Conservation (phyloP, 169 alveolate genomes). For the Condylostoma magnum region DNA sequence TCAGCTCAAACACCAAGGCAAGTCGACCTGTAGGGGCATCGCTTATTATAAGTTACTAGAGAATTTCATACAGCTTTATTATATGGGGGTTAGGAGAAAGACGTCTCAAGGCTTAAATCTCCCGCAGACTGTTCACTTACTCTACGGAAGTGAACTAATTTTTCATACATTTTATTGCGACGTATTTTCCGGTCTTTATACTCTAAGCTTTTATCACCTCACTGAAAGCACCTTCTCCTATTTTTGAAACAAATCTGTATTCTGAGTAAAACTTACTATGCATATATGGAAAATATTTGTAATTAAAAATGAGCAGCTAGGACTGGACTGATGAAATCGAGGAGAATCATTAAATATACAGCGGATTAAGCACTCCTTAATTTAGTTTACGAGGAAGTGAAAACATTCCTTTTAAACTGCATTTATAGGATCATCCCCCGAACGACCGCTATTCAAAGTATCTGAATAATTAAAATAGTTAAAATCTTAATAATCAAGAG, state of each 20-base stretch:
- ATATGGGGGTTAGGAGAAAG: conserved; percentile 84
- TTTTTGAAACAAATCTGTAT: conserved; percentile 79
- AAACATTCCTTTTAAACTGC: no score
- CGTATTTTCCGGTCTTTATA: conserved; percentile 78
- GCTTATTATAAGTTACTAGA: conserved; percentile 67
- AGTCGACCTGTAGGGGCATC: conserved; percentile 92
- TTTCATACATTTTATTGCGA: conserved; percentile 89
- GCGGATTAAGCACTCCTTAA: no score
- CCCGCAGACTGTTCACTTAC: conserved; percentile 79
- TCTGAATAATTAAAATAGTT: no score
- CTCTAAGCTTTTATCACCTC: conserved; percentile 86
- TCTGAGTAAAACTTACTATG: conserved; percentile 36
- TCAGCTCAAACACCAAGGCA: conserved; percentile 88
- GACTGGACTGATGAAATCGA: no score
- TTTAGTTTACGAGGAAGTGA: no score
- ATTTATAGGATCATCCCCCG: no score
- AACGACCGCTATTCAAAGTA: no score
- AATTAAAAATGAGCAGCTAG: no score
- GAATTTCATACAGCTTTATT: conserved; percentile 83
- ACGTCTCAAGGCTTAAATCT: conserved; percentile 85
- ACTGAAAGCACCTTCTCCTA: conserved; percentile 91
- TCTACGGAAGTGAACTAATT: conserved; percentile 59
- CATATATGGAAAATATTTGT: neutral
- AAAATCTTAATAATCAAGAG: no score
- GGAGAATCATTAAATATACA: no score